phyloP scores from a whole-genome alignment of 257 asterid species.

The Scutellaria baicalensis region DNA sequence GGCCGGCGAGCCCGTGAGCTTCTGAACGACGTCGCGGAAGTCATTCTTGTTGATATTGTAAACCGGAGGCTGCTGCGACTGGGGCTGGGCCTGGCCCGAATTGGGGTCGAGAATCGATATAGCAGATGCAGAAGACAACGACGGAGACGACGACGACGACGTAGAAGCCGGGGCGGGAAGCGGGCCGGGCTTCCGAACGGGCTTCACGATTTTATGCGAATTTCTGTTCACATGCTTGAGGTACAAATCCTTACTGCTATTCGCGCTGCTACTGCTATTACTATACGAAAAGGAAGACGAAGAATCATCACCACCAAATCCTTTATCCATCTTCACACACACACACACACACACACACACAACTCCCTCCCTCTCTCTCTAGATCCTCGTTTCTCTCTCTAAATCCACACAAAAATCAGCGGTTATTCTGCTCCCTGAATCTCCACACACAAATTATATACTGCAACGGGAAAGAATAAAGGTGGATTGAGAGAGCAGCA shows the following conservation, averaged over 20 bases:
- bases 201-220: constrained; percentile 33
- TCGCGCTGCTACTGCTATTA: constrained; percentile 5
- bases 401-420: neutral
- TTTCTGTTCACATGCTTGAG: constrained; percentile 27
- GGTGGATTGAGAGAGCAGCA: neutral
- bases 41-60: constrained; percentile 79
- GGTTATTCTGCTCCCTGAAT: neutral
- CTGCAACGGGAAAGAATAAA: constrained; percentile 19
- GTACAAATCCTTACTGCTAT: constrained; percentile 13
- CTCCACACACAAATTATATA: neutral
- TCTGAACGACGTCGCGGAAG: constrained; percentile 85
- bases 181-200: constrained; percentile 27
- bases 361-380: constrained; percentile 13
- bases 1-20: constrained; percentile 82
- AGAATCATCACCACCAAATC: constrained; percentile 20
- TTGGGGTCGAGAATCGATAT: constrained; percentile 16
- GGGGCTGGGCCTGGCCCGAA: constrained; percentile 18
- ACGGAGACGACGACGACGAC: neutral
- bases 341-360: no score
- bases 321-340: constrained; percentile 22
- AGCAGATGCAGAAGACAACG: neutral
- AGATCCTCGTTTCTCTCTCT: neutral
- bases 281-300: constrained; percentile 7
- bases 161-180: constrained; percentile 9
- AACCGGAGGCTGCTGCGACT: constrained; percentile 76